Percentiles rank a stretch among this genome's conserved stretches.
Evolutionary conservation across 495 filamentous ascomycete genomes (phyloP).

Genomic region (Xylaria scruposa): DNA sequence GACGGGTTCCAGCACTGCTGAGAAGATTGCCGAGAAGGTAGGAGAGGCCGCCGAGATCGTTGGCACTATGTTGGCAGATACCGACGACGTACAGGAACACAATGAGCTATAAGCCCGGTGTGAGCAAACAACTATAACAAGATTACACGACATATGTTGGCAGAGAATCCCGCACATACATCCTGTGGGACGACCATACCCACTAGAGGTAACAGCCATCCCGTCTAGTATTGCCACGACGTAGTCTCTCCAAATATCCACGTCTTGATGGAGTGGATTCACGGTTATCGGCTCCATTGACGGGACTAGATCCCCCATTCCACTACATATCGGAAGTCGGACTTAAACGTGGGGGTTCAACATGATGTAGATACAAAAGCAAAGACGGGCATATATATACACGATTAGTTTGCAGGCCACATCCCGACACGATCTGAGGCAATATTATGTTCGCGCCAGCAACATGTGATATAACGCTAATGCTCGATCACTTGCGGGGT

Average conservation of each 20-base stretch:
- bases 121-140: not conserved
- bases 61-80: constrained; percentile 54
- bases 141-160: not conserved
- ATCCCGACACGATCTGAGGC: not conserved
- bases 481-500: not conserved
- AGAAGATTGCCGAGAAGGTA: constrained; percentile 52
- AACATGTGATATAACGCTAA: not conserved
- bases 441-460: not conserved
- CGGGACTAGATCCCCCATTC: not conserved
- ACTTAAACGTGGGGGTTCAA: not conserved
- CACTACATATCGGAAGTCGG: not conserved
- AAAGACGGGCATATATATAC: not conserved
- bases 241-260: not conserved
- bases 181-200: not conserved
- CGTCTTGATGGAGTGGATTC: not conserved
- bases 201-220: not conserved
- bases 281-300: not conserved
- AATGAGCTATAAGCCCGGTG: constrained; percentile 54
- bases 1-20: constrained; percentile 43
- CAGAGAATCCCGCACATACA: not conserved
- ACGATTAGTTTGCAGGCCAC: not conserved
- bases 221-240: not conserved
- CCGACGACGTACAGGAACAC: constrained; percentile 59
- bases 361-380: too few species aligned
- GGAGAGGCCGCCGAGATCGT: constrained; percentile 53